Percentiles rank a stretch among this genome's conserved stretches.
Evolutionary conservation across 208 protist species (phyloP).

Genomic region (Crithidia sp.): DNA sequence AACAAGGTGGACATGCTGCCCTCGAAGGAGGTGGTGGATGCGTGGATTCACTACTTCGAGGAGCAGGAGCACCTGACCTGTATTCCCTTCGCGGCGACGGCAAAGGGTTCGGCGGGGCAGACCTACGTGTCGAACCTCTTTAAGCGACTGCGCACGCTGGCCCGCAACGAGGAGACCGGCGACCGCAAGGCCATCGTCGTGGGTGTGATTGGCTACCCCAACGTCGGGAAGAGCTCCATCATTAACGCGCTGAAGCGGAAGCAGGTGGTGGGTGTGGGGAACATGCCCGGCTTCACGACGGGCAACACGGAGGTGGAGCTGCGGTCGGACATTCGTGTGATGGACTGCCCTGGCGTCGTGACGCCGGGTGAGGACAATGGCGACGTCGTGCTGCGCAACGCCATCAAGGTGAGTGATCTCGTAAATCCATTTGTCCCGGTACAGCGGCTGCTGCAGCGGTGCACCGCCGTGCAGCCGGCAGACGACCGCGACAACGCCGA

Average conservation of each 20-base stretch:
- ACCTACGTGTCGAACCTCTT: slow-evolving; percentile 87
- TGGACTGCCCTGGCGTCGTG: slow-evolving; percentile 98
- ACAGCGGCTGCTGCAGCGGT: slow-evolving; percentile 90
- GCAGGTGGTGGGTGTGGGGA: slow-evolving; percentile 89
- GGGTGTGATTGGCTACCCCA: slow-evolving; percentile 98
- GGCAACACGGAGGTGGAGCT: slow-evolving; percentile 95
- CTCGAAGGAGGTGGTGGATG: slow-evolving; percentile 87
- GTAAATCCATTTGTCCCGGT: slow-evolving; percentile 93
- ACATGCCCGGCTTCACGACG: slow-evolving; percentile 96
- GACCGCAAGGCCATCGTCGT: slow-evolving; percentile 94
- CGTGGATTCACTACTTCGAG: slow-evolving; percentile 90
- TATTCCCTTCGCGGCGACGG: slow-evolving; percentile 91
- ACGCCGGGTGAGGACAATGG: slow-evolving; percentile 81
- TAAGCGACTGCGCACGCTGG: slow-evolving; percentile 91
- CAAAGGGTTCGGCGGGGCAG: slow-evolving; percentile 63
- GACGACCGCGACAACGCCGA: slow-evolving; percentile 52
- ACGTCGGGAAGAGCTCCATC: slow-evolving; percentile 97
- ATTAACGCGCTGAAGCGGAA: slow-evolving; percentile 98
- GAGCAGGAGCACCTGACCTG: slow-evolving; percentile 75
- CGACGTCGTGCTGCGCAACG: slow-evolving; percentile 96
- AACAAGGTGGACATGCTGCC: slow-evolving; percentile 99
- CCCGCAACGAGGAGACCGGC: slow-evolving; percentile 69
- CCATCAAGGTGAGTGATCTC: slow-evolving; percentile 95
- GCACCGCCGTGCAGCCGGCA: slow-evolving; percentile 50
- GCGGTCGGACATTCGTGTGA: slow-evolving; percentile 95